Evolutionary conservation across 441 rosid species (phyloP).

Genomic region (Euphorbia corollata): DNA sequence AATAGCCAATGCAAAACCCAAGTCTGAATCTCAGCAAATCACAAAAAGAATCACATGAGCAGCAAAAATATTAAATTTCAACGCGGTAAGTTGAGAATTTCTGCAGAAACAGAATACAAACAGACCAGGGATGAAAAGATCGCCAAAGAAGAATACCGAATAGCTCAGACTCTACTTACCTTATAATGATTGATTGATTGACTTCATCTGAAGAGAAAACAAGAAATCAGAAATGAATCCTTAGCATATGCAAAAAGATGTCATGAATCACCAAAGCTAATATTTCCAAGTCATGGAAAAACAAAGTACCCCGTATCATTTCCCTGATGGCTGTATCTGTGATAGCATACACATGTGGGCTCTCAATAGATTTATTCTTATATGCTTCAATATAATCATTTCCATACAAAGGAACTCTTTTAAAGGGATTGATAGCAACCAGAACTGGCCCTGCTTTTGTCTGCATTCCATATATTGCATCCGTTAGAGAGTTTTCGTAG

Average conservation of each 20-base stretch:
- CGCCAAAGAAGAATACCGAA: slow-evolving; percentile 6
- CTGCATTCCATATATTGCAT: slow-evolving; percentile 32
- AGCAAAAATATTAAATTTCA: background rate
- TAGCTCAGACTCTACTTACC: slow-evolving; percentile 42
- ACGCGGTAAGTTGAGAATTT: background rate
- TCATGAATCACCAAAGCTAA: slow-evolving; percentile 9
- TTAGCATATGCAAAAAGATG: background rate
- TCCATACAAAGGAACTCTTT: slow-evolving; percentile 79
- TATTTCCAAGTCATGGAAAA: slow-evolving; percentile 18
- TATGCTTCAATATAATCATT: slow-evolving; percentile 73
- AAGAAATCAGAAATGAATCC: slow-evolving; percentile 27
- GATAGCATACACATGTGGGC: slow-evolving; percentile 95
- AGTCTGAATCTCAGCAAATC: background rate
- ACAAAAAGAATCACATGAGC: background rate
- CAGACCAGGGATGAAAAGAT: background rate
- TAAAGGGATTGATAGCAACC: slow-evolving; percentile 96
- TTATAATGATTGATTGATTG: slow-evolving; percentile 95
- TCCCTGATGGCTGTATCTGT: slow-evolving; percentile 93
- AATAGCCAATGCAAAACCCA: background rate
- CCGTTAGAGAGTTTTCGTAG: slow-evolving; percentile 14
- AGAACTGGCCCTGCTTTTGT: slow-evolving; percentile 98
- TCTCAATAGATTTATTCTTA: slow-evolving; percentile 63
- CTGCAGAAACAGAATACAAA: background rate
- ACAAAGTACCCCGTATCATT: slow-evolving; percentile 77
- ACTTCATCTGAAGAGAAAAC: slow-evolving; percentile 78